phyloP scores from a whole-genome alignment of 345 rosid species.

The Xanthoceras sorbifolium region DNA sequence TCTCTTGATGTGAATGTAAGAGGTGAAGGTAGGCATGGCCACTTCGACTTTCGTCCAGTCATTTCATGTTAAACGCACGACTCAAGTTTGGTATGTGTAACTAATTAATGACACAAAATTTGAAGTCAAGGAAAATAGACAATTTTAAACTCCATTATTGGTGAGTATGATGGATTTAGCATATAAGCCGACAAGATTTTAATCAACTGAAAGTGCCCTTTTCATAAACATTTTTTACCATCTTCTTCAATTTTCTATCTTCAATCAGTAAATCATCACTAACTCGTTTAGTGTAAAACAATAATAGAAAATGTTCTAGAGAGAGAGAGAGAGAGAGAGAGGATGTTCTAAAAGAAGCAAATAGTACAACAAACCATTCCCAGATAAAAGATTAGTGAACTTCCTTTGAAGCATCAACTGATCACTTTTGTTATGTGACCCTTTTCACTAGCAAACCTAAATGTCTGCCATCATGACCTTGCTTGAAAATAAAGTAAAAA shows the following conservation, averaged over 20 bases:
- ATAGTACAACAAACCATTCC: not conserved
- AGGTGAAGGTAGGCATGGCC: too few species aligned
- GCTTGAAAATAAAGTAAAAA: not conserved
- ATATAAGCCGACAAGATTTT: not conserved
- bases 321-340: too few species aligned
- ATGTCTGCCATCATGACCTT: not conserved
- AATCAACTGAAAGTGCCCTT: conserved; percentile 11
- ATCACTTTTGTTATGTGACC: conserved; percentile 2
- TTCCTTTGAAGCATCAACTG: conserved; percentile 9
- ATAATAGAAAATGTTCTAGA: too few species aligned
- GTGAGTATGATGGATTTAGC: conserved; percentile 7
- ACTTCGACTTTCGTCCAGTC: too few species aligned
- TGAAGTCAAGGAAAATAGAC: too few species aligned
- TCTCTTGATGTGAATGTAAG: too few species aligned
- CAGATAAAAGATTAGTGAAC: not conserved
- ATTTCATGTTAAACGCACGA: too few species aligned
- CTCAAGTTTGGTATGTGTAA: too few species aligned
- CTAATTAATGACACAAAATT: too few species aligned
- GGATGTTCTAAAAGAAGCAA: too few species aligned
- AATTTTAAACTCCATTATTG: not conserved
- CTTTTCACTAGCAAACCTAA: conserved; percentile 1
- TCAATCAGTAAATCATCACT: not conserved
- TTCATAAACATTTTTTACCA: not conserved
- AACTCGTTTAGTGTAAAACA: not conserved
- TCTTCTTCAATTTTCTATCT: not conserved